Evolutionary conservation across 495 filamentous ascomycete genomes (phyloP).

Genomic region (Podospora comata): DNA sequence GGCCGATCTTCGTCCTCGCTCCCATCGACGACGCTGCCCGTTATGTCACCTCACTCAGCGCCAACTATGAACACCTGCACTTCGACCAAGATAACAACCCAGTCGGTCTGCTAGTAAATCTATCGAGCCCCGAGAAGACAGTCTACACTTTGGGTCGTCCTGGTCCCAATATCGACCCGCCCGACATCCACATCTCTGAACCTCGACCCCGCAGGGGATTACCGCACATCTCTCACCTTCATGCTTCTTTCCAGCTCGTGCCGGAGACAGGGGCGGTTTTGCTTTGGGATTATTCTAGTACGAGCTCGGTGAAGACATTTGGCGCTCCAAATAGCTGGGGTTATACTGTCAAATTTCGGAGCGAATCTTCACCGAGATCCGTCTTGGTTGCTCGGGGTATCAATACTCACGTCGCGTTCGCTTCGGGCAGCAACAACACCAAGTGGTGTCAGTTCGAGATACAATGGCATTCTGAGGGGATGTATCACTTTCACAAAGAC

Average conservation of each 20-base stretch:
- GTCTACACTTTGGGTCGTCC: slow-evolving; percentile 24
- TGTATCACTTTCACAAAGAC: slow-evolving; percentile 25
- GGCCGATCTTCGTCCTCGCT: slow-evolving; percentile 24
- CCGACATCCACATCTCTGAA: slow-evolving; percentile 32
- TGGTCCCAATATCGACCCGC: background rate
- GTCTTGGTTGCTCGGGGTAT: slow-evolving; percentile 32
- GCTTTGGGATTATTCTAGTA: slow-evolving; percentile 26
- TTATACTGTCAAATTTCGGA: slow-evolving; percentile 24
- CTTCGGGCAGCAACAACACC: slow-evolving; percentile 12
- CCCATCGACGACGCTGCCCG: slow-evolving; percentile 25
- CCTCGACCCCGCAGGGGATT: slow-evolving; percentile 11
- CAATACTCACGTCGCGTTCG: slow-evolving; percentile 33
- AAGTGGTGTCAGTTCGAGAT: slow-evolving; percentile 33
- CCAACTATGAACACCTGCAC: slow-evolving; percentile 20
- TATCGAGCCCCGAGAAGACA: slow-evolving; percentile 19
- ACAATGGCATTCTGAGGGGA: slow-evolving; percentile 24
- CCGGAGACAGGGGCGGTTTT: slow-evolving; percentile 30
- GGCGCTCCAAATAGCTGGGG: slow-evolving; percentile 6
- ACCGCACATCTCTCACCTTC: slow-evolving; percentile 24
- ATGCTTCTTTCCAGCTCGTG: slow-evolving; percentile 32
- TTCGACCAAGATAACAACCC: slow-evolving; percentile 15
- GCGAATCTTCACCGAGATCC: slow-evolving; percentile 16
- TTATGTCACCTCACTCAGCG: slow-evolving; percentile 15
- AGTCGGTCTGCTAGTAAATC: slow-evolving; percentile 27
- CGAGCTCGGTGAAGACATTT: slow-evolving; percentile 25